phyloP scores from a whole-genome alignment of 2,329 filamentous ascomycete species.

The Tolypocladium guangdongense region DNA sequence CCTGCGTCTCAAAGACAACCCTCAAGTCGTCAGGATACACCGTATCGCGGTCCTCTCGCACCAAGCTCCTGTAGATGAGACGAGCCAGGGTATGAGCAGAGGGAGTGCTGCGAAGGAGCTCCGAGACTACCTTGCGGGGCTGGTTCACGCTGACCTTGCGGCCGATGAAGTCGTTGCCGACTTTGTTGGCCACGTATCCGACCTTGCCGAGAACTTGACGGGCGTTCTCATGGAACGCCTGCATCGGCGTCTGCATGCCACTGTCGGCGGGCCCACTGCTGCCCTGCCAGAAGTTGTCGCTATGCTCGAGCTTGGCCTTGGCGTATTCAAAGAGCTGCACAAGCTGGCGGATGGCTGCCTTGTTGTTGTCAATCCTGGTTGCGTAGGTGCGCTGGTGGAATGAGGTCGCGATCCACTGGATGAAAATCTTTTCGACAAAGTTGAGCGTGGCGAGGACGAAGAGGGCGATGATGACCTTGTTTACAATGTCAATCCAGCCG shows the following conservation, averaged over 20 bases:
- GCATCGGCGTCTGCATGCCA: slow-evolving; percentile 64
- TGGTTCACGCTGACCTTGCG: slow-evolving; percentile 60
- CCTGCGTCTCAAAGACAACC: slow-evolving; percentile 65
- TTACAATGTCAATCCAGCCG: slow-evolving; percentile 64
- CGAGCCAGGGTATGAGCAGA: slow-evolving; percentile 79
- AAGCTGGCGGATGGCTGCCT: slow-evolving; percentile 64
- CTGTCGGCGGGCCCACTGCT: slow-evolving; percentile 29
- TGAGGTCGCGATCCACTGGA: slow-evolving; percentile 86
- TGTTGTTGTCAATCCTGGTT: slow-evolving; percentile 84
- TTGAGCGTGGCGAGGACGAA: slow-evolving; percentile 74
- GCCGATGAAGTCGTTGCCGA: slow-evolving; percentile 88
- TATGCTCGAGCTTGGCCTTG: slow-evolving; percentile 56
- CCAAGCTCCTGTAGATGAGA: slow-evolving; percentile 78
- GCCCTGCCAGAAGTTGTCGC: slow-evolving; percentile 38
- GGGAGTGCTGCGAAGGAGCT: slow-evolving; percentile 59
- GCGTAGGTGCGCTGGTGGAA: slow-evolving; percentile 89
- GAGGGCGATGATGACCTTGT: slow-evolving; percentile 79
- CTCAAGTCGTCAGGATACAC: slow-evolving; percentile 70
- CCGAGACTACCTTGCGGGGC: slow-evolving; percentile 72
- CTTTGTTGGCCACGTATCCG: slow-evolving; percentile 71
- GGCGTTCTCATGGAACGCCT: slow-evolving; percentile 62
- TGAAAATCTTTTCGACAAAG: slow-evolving; percentile 83
- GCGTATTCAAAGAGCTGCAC: slow-evolving; percentile 56
- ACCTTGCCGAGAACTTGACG: slow-evolving; percentile 68
- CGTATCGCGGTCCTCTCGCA: slow-evolving; percentile 62